Conservation (phyloP, 2,329 filamentous ascomycete genomes). For the Colletotrichum lindemuthianum region DNA sequence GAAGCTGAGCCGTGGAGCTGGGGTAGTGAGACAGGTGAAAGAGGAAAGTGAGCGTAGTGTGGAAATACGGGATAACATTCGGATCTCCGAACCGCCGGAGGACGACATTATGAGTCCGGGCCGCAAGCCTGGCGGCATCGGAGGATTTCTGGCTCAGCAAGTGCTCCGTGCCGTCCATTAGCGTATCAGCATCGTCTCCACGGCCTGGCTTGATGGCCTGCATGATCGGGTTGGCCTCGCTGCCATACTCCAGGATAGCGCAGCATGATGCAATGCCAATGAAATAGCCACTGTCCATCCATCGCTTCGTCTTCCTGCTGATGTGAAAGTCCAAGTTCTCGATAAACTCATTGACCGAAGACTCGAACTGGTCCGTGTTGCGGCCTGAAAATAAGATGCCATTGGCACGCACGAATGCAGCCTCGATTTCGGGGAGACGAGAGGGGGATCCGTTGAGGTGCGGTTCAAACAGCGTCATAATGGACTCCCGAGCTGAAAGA, state of each 20-base stretch:
- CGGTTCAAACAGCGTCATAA: constrained; percentile 75
- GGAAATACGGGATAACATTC: constrained; percentile 70
- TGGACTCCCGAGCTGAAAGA: constrained; percentile 73
- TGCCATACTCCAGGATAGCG: constrained; percentile 63
- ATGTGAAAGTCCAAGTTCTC: constrained; percentile 67
- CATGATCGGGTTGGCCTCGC: constrained; percentile 17
- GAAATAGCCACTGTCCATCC: constrained; percentile 64
- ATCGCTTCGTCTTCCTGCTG: constrained; percentile 57
- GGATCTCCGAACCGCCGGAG: constrained; percentile 56
- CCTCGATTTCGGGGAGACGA: background rate
- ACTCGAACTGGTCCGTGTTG: background rate
- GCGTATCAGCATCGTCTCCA: background rate
- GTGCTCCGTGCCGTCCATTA: background rate
- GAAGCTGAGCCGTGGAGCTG: constrained; percentile 55
- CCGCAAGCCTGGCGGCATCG: constrained; percentile 65
- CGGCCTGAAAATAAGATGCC: constrained; percentile 14
- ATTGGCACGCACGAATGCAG: constrained; percentile 10
- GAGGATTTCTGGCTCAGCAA: constrained; percentile 50
- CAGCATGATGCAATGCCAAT: constrained; percentile 67
- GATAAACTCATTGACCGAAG: constrained; percentile 52
- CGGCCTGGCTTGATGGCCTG: background rate
- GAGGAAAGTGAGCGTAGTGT: constrained; percentile 71
- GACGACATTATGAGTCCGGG: background rate
- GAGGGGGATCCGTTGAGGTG: constrained; percentile 47
- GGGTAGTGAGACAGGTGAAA: constrained; percentile 53